phyloP scores from a whole-genome alignment of 306 rosid species.

The Begonia peltatifolia region DNA sequence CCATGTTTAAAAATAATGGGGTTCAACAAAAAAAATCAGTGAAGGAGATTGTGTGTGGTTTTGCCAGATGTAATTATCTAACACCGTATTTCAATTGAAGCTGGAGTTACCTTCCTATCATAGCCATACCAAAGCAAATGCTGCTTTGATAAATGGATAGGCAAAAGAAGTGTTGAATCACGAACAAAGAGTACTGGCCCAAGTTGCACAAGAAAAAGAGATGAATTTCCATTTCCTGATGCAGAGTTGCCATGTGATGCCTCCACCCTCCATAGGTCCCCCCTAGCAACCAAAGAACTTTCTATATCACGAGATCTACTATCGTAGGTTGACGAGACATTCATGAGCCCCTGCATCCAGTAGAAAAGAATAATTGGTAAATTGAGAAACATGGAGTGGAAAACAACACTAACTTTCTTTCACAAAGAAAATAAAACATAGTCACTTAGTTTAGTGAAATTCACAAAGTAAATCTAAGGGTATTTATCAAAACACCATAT shows the following conservation, averaged over 20 bases:
- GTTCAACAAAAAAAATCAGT: too few species aligned
- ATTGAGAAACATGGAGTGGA: slow-evolving; percentile 6
- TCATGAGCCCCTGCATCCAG: slow-evolving; percentile 50
- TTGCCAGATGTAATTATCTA: slow-evolving; percentile 1
- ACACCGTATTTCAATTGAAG: slow-evolving; percentile 6
- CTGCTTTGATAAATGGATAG: slow-evolving; percentile 89
- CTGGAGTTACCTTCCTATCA: slow-evolving; percentile 67
- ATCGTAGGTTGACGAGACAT: slow-evolving; percentile 71
- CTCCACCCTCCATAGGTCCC: slow-evolving; percentile 95
- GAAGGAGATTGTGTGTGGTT: neutral
- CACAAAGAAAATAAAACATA: too few species aligned
- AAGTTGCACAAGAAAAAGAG: slow-evolving; percentile 88
- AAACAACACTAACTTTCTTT: neutral
- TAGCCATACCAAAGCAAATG: slow-evolving; percentile 98
- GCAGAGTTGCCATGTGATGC: slow-evolving; percentile 73
- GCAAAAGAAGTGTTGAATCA: slow-evolving; percentile 87
- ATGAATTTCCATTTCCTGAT: slow-evolving; percentile 62
- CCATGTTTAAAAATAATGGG: too few species aligned
- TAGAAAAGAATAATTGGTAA: slow-evolving; percentile 13
- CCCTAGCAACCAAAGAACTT: slow-evolving; percentile 79
- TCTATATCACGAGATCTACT: slow-evolving; percentile 78
- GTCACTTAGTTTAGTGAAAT: too few species aligned
- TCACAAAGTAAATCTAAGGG: too few species aligned
- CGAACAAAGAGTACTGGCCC: slow-evolving; percentile 90
- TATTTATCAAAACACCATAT: too few species aligned